phyloP scores from a whole-genome alignment of 2,329 filamentous ascomycete genomes.

The Microcera coccophila region DNA sequence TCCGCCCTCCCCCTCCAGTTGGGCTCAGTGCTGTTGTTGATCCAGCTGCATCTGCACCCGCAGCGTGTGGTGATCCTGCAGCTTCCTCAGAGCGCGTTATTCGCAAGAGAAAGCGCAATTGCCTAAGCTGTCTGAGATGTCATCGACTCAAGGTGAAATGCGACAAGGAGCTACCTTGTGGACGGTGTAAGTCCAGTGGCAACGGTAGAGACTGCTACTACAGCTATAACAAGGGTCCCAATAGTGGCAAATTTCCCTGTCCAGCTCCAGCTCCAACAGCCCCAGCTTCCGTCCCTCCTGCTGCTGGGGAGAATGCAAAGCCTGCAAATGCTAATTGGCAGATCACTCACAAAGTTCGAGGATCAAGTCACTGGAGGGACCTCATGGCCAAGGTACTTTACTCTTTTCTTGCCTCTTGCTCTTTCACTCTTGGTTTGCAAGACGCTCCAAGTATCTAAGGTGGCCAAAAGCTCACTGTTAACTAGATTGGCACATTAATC shows the following conservation, averaged over 20 bases:
- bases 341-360: slow-evolving; percentile 32
- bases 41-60: slow-evolving; percentile 3
- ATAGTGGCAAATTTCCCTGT: slow-evolving; percentile 34
- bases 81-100: slow-evolving; percentile 23
- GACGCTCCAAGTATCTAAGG: no score
- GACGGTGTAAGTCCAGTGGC: slow-evolving; percentile 32
- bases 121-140: slow-evolving; percentile 34
- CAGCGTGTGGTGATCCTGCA: neutral
- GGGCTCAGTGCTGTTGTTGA: no score
- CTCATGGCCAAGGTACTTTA: slow-evolving; percentile 37
- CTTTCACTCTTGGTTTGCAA: neutral
- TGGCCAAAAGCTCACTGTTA: no score
- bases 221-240: slow-evolving; percentile 36
- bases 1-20: no score
- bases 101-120: slow-evolving; percentile 35
- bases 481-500: slow-evolving; percentile 27
- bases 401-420: no score
- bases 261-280: no score
- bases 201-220: slow-evolving; percentile 36
- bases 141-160: slow-evolving; percentile 38
- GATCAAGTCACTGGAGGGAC: slow-evolving; percentile 36
- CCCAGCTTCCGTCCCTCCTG: slow-evolving; percentile 16
- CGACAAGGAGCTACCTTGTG: slow-evolving; percentile 36
- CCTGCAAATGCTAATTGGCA: slow-evolving; percentile 31
- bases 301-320: slow-evolving; percentile 23